A percentile compares a stretch with the other conserved stretches of the same genome.
phyloP scores from a whole-genome alignment of 192 early-diverging fungal genomes.

The Coemansia sp. region DNA sequence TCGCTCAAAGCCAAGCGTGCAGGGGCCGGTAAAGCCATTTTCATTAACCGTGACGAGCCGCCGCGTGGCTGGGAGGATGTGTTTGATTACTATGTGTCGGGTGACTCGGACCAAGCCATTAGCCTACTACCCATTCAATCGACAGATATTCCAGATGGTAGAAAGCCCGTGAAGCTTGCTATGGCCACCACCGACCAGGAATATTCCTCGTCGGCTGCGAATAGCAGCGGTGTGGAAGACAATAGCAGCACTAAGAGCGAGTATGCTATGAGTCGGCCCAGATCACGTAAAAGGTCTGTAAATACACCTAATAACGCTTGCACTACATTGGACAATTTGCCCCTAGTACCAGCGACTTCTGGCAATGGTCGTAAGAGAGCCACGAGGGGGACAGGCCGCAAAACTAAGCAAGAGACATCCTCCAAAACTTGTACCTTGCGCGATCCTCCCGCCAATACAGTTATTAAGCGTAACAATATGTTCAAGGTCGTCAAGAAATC shows the following conservation, averaged over 20 bases:
- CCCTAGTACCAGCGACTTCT: no score
- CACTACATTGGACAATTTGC: no score
- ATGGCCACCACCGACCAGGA: neutral
- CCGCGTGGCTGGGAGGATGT: slow-evolving; percentile 49
- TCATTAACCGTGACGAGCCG: slow-evolving; percentile 48
- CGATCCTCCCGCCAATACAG: no score
- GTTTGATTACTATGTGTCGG: slow-evolving; percentile 50
- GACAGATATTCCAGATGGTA: neutral
- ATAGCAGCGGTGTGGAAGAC: neutral
- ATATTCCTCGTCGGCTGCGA: no score
- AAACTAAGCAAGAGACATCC: no score
- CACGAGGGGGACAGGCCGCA: no score
- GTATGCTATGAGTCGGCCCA: no score
- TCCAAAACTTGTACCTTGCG: no score
- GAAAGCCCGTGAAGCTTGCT: neutral
- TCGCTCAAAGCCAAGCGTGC: slow-evolving; percentile 23
- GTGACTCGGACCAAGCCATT: slow-evolving; percentile 41
- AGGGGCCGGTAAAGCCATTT: slow-evolving; percentile 43
- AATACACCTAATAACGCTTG: no score
- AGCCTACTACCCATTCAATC: slow-evolving; percentile 17
- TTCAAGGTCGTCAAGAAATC: slow-evolving; percentile 41
- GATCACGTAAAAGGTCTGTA: no score
- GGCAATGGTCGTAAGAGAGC: no score
- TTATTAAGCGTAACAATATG: slow-evolving; percentile 35
- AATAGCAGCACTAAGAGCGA: neutral